Conservation (phyloP, 768 basidiomycete species). For the Mycena alexandri region DNA sequence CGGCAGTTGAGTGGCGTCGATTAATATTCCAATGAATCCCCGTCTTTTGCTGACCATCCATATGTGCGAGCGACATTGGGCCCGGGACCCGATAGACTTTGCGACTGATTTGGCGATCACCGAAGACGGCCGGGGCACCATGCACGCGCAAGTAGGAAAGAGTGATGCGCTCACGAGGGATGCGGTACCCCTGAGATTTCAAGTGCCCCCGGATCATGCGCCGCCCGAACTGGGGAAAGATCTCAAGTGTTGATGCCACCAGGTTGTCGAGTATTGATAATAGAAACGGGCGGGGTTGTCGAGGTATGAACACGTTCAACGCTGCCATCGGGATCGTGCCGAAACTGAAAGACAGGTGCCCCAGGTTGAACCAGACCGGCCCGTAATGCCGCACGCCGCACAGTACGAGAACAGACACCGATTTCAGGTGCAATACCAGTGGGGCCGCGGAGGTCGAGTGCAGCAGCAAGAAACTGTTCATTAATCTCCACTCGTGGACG, state of each 20-base stretch:
- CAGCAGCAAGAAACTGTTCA: background rate
- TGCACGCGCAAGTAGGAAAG: constrained; percentile 28
- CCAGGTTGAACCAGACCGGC: constrained; percentile 32
- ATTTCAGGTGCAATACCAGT: constrained; percentile 11
- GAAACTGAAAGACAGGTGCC: constrained; percentile 19
- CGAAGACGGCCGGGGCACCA: constrained; percentile 28
- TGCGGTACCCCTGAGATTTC: constrained; percentile 14
- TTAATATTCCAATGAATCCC: too few species aligned
- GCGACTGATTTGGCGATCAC: constrained; percentile 24
- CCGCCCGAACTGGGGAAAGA: constrained; percentile 34
- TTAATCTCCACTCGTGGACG: constrained; percentile 2
- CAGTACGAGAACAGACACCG: constrained; percentile 28
- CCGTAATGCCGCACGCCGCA: constrained; percentile 33
- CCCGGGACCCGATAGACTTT: constrained; percentile 43
- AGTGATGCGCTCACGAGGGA: constrained; percentile 26
- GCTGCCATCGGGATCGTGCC: background rate
- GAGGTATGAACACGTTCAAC: background rate
- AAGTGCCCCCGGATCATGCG: constrained; percentile 33
- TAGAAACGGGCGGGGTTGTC: constrained; percentile 9
- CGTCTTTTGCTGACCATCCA: constrained; percentile 50
- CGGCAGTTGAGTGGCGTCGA: too few species aligned
- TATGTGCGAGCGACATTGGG: constrained; percentile 45
- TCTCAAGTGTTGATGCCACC: constrained; percentile 18
- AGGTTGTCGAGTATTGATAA: constrained; percentile 30
- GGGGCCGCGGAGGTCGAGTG: constrained; percentile 8